Evolutionary conservation across 2,329 filamentous ascomycete species (phyloP).

Genomic region (Epichloe uncinata): DNA sequence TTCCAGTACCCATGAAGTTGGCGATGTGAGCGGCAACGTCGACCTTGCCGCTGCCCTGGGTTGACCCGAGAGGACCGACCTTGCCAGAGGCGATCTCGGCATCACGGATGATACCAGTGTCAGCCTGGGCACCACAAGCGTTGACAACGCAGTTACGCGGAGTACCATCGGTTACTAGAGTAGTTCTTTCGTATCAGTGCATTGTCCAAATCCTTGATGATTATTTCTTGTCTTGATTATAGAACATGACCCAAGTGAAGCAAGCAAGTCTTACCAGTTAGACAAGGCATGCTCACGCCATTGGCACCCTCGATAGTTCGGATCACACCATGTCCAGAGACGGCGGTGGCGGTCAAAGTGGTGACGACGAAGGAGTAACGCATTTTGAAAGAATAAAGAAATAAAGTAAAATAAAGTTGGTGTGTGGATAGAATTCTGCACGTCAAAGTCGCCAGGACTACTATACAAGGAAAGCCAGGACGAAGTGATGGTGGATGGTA

Average conservation of each 20-base stretch:
- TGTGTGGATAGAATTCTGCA: neutral
- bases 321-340: constrained; percentile 3
- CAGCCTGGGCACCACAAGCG: constrained; percentile 4
- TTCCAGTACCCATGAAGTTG: constrained; percentile 5
- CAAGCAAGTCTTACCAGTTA: constrained; percentile 9
- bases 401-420: too few relatives aligned
- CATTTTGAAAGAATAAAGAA: constrained; percentile 11
- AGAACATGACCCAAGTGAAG: too few relatives aligned
- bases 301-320: constrained; percentile 1
- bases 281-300: constrained; percentile 1
- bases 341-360: constrained; percentile 16
- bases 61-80: constrained; percentile 3
- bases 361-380: constrained; percentile 15
- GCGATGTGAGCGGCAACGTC: constrained; percentile 1
- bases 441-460: constrained; percentile 1
- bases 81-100: constrained; percentile 2
- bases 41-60: constrained; percentile 3
- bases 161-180: constrained; percentile 3
- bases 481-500: neutral
- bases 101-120: constrained; percentile 6
- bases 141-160: constrained; percentile 6
- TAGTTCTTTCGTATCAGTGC: neutral
- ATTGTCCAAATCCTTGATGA: too few relatives aligned
- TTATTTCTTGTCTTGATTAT: neutral
- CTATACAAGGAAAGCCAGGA: neutral